Conservation (phyloP, 2,329 filamentous ascomycete genomes). For the Epichloe sylvatica region DNA sequence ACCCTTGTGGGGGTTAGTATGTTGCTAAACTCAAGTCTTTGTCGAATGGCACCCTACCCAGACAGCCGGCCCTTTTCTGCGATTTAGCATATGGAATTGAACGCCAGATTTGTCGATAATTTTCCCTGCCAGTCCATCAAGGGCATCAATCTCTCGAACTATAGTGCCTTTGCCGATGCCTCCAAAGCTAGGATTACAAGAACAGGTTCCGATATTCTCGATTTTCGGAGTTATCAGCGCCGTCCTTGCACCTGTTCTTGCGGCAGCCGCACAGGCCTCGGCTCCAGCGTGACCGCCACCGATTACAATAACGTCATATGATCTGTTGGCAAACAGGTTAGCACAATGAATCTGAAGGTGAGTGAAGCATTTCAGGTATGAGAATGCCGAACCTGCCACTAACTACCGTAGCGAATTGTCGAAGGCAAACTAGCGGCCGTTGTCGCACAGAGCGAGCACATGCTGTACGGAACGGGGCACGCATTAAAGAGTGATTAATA, state of each 20-base stretch:
- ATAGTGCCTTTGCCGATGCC: conserved; percentile 99
- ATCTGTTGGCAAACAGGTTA: conserved; percentile 26
- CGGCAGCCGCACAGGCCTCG: conserved; percentile 84
- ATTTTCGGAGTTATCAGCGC: conserved; percentile 78
- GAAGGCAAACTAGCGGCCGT: conserved; percentile 7
- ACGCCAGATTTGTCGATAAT: conserved; percentile 88
- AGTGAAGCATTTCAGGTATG: neutral
- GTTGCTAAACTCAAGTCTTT: neutral
- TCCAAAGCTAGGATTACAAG: conserved; percentile 92
- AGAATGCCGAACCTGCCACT: conserved; percentile 3
- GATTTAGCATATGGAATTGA: conserved; percentile 85
- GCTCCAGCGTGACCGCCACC: conserved; percentile 92
- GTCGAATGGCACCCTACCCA: conserved; percentile 41
- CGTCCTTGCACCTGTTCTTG: conserved; percentile 75
- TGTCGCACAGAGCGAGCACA: conserved; percentile 9
- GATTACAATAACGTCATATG: conserved; percentile 87
- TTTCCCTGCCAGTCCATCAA: conserved; percentile 77
- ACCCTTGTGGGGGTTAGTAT: conserved; percentile 32
- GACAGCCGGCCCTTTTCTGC: conserved; percentile 82
- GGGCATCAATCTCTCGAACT: conserved; percentile 83
- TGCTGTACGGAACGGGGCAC: conserved; percentile 13
- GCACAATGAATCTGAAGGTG: neutral
- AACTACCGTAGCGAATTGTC: conserved; percentile 19
- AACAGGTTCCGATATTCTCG: conserved; percentile 85
- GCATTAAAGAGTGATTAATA: conserved; percentile 14